Percentiles rank a stretch among this genome's conserved stretches.
Conservation (phyloP, 768 basidiomycete species). For the Boletus rufocinnamomeus region DNA sequence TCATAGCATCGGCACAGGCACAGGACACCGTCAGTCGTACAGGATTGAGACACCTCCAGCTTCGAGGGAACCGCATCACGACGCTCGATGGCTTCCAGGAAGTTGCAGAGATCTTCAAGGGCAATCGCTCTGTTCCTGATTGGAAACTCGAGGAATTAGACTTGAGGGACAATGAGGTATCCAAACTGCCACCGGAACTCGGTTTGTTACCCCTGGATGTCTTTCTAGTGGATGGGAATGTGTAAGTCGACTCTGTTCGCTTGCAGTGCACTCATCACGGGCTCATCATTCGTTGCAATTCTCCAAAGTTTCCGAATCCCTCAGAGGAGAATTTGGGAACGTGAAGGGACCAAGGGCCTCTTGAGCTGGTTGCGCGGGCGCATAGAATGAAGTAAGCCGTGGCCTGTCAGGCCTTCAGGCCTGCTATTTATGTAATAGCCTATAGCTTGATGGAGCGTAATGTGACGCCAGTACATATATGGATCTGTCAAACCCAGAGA, state of each 20-base stretch:
- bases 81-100: conserved; percentile 62
- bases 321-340: conserved; percentile 79
- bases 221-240: conserved; percentile 82
- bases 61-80: conserved; percentile 68
- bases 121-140: conserved; percentile 56
- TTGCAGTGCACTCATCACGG: background rate
- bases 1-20: conserved; percentile 46
- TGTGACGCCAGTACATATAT: background rate
- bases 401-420: background rate
- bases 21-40: conserved; percentile 35
- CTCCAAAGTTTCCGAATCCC: conserved; percentile 75
- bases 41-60: conserved; percentile 63
- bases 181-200: conserved; percentile 64
- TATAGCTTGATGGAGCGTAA: background rate
- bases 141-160: conserved; percentile 87
- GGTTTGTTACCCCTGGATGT: conserved; percentile 79
- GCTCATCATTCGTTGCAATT: background rate
- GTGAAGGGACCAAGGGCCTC: conserved; percentile 82
- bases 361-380: conserved; percentile 77
- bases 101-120: conserved; percentile 65
- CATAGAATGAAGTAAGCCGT: conserved; percentile 48
- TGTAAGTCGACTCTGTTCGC: conserved; percentile 49
- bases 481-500: background rate
- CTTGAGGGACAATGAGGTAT: conserved; percentile 78
- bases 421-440: conserved; percentile 5